A percentile compares a stretch with the other conserved stretches of the same genome.
Evolutionary conservation across 192 early-diverging fungal genomes (phyloP).

Genomic region (Mortierella alpina): DNA sequence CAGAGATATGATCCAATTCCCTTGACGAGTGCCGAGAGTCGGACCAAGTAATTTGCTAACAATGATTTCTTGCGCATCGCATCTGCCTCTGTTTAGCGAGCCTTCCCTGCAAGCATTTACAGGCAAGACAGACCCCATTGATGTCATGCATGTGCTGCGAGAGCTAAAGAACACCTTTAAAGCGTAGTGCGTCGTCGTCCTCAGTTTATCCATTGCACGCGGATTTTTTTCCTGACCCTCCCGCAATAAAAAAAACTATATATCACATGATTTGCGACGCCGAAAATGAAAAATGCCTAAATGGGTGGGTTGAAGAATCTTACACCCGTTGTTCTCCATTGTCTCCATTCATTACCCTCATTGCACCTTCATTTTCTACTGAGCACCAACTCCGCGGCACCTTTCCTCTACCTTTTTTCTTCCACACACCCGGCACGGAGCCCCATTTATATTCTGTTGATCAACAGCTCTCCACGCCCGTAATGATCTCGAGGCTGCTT

Average conservation of each 20-base stretch:
- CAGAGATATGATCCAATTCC: neutral
- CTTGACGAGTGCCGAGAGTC: neutral
- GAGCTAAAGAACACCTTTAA: slow-evolving; percentile 82
- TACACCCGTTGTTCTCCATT: neutral
- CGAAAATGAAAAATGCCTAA: too few species aligned
- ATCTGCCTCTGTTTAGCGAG: slow-evolving; percentile 18
- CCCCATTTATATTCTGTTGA: neutral
- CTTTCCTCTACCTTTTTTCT: too few species aligned
- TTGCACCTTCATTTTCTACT: too few species aligned
- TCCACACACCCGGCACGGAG: neutral
- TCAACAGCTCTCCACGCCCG: neutral
- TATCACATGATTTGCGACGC: neutral
- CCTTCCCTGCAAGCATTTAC: slow-evolving; percentile 67
- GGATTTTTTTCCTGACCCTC: neutral
- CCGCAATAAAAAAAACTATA: neutral
- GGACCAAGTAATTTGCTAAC: neutral
- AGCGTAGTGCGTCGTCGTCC: neutral
- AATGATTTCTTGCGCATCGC: neutral
- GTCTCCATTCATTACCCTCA: neutral
- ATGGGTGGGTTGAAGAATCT: too few species aligned
- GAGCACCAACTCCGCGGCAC: too few species aligned
- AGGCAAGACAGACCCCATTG: slow-evolving; percentile 71
- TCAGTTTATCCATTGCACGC: neutral
- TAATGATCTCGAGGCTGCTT: slow-evolving; percentile 55
- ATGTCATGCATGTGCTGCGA: slow-evolving; percentile 81